phyloP scores from a whole-genome alignment of 1,284 basidiomycete genomes.

The Anthracocystis setariae region DNA sequence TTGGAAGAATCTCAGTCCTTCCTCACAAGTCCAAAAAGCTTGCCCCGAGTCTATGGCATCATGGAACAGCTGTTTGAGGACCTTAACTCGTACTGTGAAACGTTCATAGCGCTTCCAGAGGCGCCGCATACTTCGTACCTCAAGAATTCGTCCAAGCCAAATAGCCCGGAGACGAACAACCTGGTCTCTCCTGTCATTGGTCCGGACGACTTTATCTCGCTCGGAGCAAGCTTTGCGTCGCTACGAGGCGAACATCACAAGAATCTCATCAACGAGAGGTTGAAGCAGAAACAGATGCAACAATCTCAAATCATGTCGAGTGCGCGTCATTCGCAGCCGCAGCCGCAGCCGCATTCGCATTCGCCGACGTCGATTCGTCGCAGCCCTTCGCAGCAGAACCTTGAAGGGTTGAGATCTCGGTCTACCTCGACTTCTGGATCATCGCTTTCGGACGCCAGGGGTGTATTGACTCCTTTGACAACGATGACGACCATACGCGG shows the following conservation, averaged over 20 bases:
- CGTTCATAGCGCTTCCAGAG: constrained; percentile 65
- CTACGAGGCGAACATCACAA: constrained; percentile 39
- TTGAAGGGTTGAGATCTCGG: constrained; percentile 14
- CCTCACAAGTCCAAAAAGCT: constrained; percentile 79
- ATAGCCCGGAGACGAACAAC: constrained; percentile 21
- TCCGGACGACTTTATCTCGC: constrained; percentile 31
- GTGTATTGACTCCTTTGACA: constrained; percentile 18
- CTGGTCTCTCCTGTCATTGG: constrained; percentile 28
- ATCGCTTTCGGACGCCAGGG: constrained; percentile 7
- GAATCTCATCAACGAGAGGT: constrained; percentile 38
- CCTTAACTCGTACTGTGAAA: constrained; percentile 82
- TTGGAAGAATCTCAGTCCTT: constrained; percentile 94
- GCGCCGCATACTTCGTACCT: constrained; percentile 52
- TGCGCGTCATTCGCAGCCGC: not conserved
- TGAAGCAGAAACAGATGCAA: constrained; percentile 36
- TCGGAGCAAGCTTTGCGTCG: constrained; percentile 33
- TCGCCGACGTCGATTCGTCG: too few species aligned
- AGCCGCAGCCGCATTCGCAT: too few species aligned
- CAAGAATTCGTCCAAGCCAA: constrained; percentile 29
- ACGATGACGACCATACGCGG: constrained; percentile 8
- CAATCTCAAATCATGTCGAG: constrained; percentile 3
- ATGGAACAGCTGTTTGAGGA: constrained; percentile 97
- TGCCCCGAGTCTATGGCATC: constrained; percentile 81
- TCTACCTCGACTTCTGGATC: constrained; percentile 23
- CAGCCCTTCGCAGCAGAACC: constrained; percentile 2